Conservation (phyloP, 805 yeast genomes). For the Scheffersomyces coipomensis region DNA sequence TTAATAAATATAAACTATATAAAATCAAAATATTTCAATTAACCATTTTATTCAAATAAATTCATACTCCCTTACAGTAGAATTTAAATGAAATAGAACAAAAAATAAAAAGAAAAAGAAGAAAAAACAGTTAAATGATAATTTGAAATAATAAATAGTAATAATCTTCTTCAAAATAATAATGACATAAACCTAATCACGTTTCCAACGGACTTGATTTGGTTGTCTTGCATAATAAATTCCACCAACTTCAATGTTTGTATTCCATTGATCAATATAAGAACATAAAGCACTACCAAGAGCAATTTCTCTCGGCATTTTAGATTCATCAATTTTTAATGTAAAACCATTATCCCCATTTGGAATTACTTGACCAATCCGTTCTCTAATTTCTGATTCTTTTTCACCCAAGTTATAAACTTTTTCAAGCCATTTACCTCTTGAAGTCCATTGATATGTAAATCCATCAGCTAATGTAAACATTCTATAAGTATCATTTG, state of each 20-base stretch:
- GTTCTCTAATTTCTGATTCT: conserved; percentile 61
- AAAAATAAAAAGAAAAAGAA: no score
- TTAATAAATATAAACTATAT: no score
- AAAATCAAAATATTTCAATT: no score
- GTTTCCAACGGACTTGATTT: conserved; percentile 52
- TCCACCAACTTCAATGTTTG: conserved; percentile 61
- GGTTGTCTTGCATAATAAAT: conserved; percentile 56
- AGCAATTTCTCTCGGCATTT: conserved; percentile 59
- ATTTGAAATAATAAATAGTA: neutral
- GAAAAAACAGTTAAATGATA: neutral
- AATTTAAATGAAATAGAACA: no score
- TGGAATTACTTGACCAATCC: conserved; percentile 59
- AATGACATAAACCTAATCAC: conserved; percentile 32
- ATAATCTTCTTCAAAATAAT: neutral
- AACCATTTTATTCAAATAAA: no score
- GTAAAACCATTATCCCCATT: conserved; percentile 56
- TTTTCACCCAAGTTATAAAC: conserved; percentile 61
- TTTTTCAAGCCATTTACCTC: conserved; percentile 56
- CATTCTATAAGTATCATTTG: conserved; percentile 57
- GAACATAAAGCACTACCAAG: conserved; percentile 59
- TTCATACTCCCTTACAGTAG: conserved; percentile 1
- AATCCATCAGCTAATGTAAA: conserved; percentile 59
- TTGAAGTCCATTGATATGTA: conserved; percentile 65
- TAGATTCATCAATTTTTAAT: conserved; percentile 50
- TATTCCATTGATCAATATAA: conserved; percentile 67